Evolutionary conservation across 2,329 filamentous ascomycete genomes (phyloP).

Genomic region (Ceratocystiopsis brevicomis): DNA sequence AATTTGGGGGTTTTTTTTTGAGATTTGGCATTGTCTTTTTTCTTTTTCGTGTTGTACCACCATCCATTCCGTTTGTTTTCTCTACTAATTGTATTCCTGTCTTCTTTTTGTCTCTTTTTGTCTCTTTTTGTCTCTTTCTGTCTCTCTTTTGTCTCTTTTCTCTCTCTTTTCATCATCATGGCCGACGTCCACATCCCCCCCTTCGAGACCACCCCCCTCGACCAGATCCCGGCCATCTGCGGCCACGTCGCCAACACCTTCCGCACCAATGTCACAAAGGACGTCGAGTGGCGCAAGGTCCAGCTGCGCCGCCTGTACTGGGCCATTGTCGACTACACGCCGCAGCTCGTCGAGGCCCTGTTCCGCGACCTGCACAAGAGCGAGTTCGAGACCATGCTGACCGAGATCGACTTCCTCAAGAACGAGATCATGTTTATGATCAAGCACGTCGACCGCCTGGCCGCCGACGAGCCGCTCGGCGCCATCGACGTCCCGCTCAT

Average conservation of each 20-base stretch:
- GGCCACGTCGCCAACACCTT: constrained; percentile 49
- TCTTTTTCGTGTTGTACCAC: background rate
- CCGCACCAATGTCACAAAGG: constrained; percentile 60
- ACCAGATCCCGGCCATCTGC: constrained; percentile 44
- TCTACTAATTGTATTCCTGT: background rate
- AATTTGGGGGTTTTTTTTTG: no score
- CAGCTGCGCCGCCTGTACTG: constrained; percentile 94
- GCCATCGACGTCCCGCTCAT: constrained; percentile 43
- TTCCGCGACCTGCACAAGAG: constrained; percentile 63
- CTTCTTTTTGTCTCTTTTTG: no score
- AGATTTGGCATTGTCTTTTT: no score
- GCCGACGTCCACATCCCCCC: constrained; percentile 18
- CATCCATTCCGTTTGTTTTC: background rate
- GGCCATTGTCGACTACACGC: constrained; percentile 63
- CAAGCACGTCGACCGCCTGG: constrained; percentile 63
- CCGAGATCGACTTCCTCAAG: constrained; percentile 61
- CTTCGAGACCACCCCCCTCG: constrained; percentile 44
- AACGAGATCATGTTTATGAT: constrained; percentile 66
- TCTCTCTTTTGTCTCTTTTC: no score
- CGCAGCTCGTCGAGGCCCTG: constrained; percentile 56
- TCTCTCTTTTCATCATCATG: constrained; percentile 14
- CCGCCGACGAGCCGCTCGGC: constrained; percentile 57
- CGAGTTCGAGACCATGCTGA: constrained; percentile 50
- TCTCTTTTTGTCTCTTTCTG: no score
- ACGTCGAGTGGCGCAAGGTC: constrained; percentile 59